Evolutionary conservation across 139 green algal genomes (phyloP).

Genomic region (Raphidocelis subcapitata): DNA sequence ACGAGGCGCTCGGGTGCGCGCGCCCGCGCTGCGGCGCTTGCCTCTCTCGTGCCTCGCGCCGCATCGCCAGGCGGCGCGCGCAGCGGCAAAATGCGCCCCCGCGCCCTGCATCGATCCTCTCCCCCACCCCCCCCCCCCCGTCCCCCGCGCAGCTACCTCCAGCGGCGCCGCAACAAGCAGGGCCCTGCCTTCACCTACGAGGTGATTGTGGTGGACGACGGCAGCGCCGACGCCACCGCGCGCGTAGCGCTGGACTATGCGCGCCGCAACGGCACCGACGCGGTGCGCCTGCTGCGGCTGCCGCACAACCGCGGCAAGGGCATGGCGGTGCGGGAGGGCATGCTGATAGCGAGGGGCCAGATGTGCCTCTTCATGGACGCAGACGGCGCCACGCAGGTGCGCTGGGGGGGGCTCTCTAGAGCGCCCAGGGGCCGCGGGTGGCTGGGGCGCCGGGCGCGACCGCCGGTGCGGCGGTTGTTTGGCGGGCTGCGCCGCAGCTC

Average conservation of each 20-base stretch:
- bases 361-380: conserved; percentile 87
- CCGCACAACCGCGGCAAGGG: conserved; percentile 85
- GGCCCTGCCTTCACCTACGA: conserved; percentile 89
- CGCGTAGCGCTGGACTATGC: conserved; percentile 66
- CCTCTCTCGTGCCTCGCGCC: no score
- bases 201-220: conserved; percentile 96
- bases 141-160: conserved; percentile 56
- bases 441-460: no score
- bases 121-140: not conserved
- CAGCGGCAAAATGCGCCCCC: no score
- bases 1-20: conserved; percentile 70
- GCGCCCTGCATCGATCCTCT: no score
- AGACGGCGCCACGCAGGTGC: conserved; percentile 81
- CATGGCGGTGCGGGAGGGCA: conserved; percentile 68
- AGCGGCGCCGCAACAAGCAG: conserved; percentile 58
- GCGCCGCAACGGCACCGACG: conserved; percentile 67
- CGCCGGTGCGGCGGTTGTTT: no score
- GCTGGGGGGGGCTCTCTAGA: no score
- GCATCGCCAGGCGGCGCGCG: no score
- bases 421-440: no score
- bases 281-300: conserved; percentile 80
- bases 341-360: conserved; percentile 71
- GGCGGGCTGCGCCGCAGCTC: no score
- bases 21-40: no score
- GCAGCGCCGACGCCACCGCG: conserved; percentile 82